phyloP scores from a whole-genome alignment of 2,329 filamentous ascomycete species.

The Geosmithia morbida region DNA sequence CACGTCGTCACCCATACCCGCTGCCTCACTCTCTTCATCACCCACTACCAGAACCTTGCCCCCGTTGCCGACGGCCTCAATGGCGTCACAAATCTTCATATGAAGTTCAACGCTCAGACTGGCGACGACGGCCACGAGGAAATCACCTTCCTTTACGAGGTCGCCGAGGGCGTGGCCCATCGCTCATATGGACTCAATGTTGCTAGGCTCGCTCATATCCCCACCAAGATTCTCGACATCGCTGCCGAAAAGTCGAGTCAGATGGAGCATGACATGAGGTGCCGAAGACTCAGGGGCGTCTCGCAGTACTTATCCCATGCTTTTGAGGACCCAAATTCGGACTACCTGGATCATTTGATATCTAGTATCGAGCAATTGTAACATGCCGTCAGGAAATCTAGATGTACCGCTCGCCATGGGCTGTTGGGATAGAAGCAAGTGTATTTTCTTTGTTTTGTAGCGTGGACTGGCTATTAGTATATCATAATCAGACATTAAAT shows the following conservation, averaged over 20 bases:
- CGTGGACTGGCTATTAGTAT: not conserved
- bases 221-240: constrained; percentile 60
- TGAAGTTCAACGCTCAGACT: constrained; percentile 55
- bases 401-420: not conserved
- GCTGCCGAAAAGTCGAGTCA: constrained; percentile 68
- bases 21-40: constrained; percentile 87
- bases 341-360: constrained; percentile 37
- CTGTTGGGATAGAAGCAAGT: not conserved
- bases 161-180: constrained; percentile 82
- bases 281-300: constrained; percentile 42
- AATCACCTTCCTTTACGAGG: constrained; percentile 89
- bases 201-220: constrained; percentile 70
- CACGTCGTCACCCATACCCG: constrained; percentile 62
- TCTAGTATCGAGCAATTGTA: constrained; percentile 46
- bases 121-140: constrained; percentile 46
- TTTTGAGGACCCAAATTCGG: constrained; percentile 15
- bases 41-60: constrained; percentile 83
- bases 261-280: constrained; percentile 60
- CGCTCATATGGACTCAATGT: constrained; percentile 92
- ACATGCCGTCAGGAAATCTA: not conserved
- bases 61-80: constrained; percentile 54
- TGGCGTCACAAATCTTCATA: constrained; percentile 77
- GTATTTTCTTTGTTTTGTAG: not conserved
- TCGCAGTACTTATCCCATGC: constrained; percentile 26
- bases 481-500: not conserved